These are phyloP conservation scores for Serendipita sp. DNA, from an alignment of 768 basidiomycete genomes.

Conservation along the genomic window DNA sequence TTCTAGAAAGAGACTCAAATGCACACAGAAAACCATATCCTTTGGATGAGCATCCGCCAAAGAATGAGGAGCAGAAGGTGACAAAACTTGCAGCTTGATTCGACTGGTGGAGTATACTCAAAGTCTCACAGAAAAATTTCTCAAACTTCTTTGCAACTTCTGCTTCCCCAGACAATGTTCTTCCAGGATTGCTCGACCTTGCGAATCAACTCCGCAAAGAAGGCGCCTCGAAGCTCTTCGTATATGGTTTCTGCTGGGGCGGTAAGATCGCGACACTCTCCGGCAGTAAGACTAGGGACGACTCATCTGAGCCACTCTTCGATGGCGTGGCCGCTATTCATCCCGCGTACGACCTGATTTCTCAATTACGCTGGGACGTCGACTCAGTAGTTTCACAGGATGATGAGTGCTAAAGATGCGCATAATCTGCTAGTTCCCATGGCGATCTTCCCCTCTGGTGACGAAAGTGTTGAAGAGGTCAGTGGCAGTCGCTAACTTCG, in stretches of 20 bases:
- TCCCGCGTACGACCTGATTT: conserved; percentile 32
- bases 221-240: conserved; percentile 31
- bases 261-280: conserved; percentile 34
- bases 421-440: conserved; percentile 36
- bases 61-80: conserved; percentile 34
- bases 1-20: background rate
- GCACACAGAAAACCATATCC: conserved; percentile 26
- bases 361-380: background rate
- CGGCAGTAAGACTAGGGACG: conserved; percentile 19
- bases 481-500: conserved; percentile 8
- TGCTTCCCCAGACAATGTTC: conserved; percentile 28
- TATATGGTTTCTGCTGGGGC: conserved; percentile 40
- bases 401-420: conserved; percentile 37
- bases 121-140: conserved; percentile 19
- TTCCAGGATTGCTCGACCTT: conserved; percentile 29
- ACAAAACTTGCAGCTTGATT: too few species aligned
- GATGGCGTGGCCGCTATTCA: conserved; percentile 37
- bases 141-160: conserved; percentile 43
- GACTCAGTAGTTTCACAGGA: conserved; percentile 20
- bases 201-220: conserved; percentile 27
- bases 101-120: background rate
- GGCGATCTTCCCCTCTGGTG: conserved; percentile 40
- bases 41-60: conserved; percentile 35
- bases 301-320: conserved; percentile 25
- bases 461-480: conserved; percentile 43